Evolutionary conservation across 2,329 filamentous ascomycete species (phyloP).

Genomic region (Penicillium janthinellum): DNA sequence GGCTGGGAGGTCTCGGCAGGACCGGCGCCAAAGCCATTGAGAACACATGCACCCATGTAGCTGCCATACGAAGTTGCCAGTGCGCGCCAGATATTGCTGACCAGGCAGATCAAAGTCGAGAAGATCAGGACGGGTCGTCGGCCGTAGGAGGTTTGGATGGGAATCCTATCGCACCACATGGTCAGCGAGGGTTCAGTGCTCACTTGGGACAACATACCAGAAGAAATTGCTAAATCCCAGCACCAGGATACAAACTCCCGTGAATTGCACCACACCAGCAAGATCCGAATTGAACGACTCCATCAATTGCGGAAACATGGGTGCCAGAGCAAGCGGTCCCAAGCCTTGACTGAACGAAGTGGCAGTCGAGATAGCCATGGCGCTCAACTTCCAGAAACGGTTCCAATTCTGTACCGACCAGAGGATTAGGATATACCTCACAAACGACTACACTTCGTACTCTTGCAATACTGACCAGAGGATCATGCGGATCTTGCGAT

Average conservation of each 20-base stretch:
- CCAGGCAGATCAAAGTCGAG: slow-evolving; percentile 56
- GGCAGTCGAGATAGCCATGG: slow-evolving; percentile 50
- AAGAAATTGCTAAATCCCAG: slow-evolving; percentile 63
- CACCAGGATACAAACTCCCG: slow-evolving; percentile 58
- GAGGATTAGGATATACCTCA: neutral
- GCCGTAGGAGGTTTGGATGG: slow-evolving; percentile 58
- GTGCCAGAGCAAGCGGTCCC: slow-evolving; percentile 57
- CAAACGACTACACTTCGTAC: too few species aligned
- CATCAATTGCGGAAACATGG: slow-evolving; percentile 64
- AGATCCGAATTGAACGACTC: slow-evolving; percentile 57
- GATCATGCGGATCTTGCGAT: slow-evolving; percentile 50
- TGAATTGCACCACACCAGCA: slow-evolving; percentile 59
- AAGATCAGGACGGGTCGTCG: slow-evolving; percentile 57
- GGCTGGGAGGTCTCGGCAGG: slow-evolving; percentile 65
- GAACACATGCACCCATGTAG: slow-evolving; percentile 65
- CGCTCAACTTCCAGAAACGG: slow-evolving; percentile 51
- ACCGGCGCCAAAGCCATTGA: slow-evolving; percentile 65
- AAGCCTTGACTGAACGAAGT: slow-evolving; percentile 58
- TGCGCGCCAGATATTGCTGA: slow-evolving; percentile 60
- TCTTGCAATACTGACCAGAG: slow-evolving; percentile 35
- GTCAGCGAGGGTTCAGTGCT: neutral
- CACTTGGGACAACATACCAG: slow-evolving; percentile 45
- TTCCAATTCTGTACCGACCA: slow-evolving; percentile 47
- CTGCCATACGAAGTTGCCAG: slow-evolving; percentile 59
- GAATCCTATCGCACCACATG: slow-evolving; percentile 48